A percentile compares a stretch with the other conserved stretches of the same genome.
Evolutionary conservation across 306 rosid species (phyloP).

Genomic region (Rubus parviflorus): DNA sequence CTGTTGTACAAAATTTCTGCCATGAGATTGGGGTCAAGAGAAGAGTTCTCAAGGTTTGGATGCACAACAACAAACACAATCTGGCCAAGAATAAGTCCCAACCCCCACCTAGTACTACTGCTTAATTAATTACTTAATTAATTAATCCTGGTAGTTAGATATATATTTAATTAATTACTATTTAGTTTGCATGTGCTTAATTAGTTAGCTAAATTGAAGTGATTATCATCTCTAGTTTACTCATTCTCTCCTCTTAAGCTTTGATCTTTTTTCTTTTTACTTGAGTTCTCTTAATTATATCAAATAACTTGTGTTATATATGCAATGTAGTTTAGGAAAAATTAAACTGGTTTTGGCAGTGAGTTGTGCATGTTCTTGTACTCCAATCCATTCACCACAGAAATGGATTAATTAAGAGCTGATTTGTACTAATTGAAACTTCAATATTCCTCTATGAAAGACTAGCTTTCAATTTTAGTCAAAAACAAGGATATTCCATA

Average conservation of each 20-base stretch:
- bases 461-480: background rate
- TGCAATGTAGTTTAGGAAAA: constrained; percentile 4
- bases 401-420: background rate
- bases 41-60: constrained; percentile 44
- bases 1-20: constrained; percentile 32
- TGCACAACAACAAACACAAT: constrained; percentile 43
- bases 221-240: background rate
- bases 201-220: background rate
- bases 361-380: background rate
- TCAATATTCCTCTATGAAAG: background rate
- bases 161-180: background rate
- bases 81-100: constrained; percentile 19
- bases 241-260: background rate
- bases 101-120: constrained; percentile 7
- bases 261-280: background rate
- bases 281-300: background rate
- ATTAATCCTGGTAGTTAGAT: background rate
- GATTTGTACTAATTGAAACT: background rate
- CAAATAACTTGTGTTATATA: background rate
- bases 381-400: background rate
- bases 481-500: background rate
- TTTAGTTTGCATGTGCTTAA: background rate
- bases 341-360: background rate
- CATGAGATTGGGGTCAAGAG: constrained; percentile 39
- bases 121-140: constrained; percentile 1